Conservation (phyloP, 2,329 filamentous ascomycete species). For the Fusarium sacchari region DNA sequence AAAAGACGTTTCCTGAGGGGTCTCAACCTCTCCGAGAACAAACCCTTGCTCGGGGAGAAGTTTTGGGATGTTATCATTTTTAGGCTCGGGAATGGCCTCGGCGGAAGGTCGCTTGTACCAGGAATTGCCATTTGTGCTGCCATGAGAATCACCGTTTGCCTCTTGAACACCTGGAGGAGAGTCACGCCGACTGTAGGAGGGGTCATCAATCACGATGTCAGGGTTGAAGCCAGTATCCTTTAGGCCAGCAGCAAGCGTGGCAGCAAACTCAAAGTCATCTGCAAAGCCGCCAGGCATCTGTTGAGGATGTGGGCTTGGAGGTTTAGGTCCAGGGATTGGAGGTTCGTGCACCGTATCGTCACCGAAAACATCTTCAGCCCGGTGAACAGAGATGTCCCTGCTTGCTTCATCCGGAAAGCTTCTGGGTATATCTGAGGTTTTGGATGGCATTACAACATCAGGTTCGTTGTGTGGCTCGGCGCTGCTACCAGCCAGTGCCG, state of each 20-base stretch:
- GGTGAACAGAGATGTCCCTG: slow-evolving; percentile 32
- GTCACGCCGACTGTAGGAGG: slow-evolving; percentile 69
- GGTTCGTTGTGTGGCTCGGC: slow-evolving; percentile 51
- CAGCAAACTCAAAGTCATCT: slow-evolving; percentile 75
- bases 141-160: slow-evolving; percentile 45
- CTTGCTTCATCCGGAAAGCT: slow-evolving; percentile 24
- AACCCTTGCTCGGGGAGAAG: slow-evolving; percentile 53
- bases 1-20: slow-evolving; percentile 47
- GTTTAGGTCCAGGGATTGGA: slow-evolving; percentile 68
- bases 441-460: slow-evolving; percentile 34
- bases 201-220: slow-evolving; percentile 74
- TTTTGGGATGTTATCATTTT: slow-evolving; percentile 43
- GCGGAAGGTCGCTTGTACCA: slow-evolving; percentile 61
- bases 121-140: slow-evolving; percentile 50
- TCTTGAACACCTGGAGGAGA: slow-evolving; percentile 71
- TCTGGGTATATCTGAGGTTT: slow-evolving; percentile 19
- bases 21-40: slow-evolving; percentile 60
- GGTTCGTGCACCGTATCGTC: slow-evolving; percentile 58
- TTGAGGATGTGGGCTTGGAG: slow-evolving; percentile 55
- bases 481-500: slow-evolving; percentile 58
- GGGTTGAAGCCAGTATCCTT: slow-evolving; percentile 77
- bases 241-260: slow-evolving; percentile 74
- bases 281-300: slow-evolving; percentile 73
- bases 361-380: slow-evolving; percentile 37
- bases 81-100: slow-evolving; percentile 59